These are phyloP conservation scores for Candida dubliniensis DNA, from an alignment of 1,139 yeast species.

Conservation along the genomic window DNA sequence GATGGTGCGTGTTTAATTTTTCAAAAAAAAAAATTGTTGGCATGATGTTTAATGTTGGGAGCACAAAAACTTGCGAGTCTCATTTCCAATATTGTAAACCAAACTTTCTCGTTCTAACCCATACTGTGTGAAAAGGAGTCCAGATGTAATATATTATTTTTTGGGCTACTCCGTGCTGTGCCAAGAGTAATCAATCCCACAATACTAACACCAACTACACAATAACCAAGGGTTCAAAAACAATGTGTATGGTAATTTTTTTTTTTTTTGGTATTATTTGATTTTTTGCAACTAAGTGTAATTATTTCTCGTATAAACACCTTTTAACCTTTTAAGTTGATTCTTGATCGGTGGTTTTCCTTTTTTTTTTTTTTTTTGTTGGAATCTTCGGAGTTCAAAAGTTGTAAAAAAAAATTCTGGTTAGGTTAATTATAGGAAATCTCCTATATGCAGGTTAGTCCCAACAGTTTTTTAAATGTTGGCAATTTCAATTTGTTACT, in stretches of 20 bases:
- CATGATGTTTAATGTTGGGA: neutral
- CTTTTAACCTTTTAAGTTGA: neutral
- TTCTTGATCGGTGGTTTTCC: too few relatives aligned
- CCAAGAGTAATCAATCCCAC: too few relatives aligned
- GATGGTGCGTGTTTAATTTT: too few relatives aligned
- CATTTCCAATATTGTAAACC: too few relatives aligned
- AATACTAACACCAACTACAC: too few relatives aligned
- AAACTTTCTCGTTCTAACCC: too few relatives aligned
- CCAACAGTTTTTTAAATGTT: neutral
- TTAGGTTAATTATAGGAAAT: neutral
- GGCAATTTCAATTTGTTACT: neutral
- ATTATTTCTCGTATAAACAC: neutral
- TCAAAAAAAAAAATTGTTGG: neutral
- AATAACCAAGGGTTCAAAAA: too few relatives aligned
- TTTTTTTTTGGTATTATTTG: neutral
- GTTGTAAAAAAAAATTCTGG: neutral
- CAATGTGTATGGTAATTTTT: neutral
- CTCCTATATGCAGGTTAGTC: neutral
- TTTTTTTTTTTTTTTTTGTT: neutral
- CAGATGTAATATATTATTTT: too few relatives aligned
- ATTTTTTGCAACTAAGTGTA: slow-evolving; percentile 1
- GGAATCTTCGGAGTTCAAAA: slow-evolving; percentile 4
- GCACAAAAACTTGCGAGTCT: neutral
- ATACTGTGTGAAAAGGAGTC: too few relatives aligned
- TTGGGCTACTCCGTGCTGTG: too few relatives aligned